These are phyloP conservation scores for Asterophora lycoperdoides DNA, from an alignment of 768 basidiomycete genomes.

Conservation along the genomic window DNA sequence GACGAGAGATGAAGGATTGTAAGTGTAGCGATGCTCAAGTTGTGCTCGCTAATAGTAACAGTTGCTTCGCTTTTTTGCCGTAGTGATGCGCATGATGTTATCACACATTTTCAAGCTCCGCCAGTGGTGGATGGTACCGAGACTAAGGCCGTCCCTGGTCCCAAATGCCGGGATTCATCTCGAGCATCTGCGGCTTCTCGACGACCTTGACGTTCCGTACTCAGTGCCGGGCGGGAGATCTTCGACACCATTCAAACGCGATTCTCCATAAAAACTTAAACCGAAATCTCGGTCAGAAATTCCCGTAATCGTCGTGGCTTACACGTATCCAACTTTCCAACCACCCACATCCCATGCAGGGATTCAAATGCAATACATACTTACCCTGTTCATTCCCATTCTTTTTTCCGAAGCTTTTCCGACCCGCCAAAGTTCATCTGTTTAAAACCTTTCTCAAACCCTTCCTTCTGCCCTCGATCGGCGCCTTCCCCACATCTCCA, in stretches of 20 bases:
- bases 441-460: neutral
- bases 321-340: neutral
- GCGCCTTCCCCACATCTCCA: neutral
- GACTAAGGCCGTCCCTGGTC: no score
- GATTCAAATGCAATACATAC: neutral
- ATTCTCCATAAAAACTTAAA: no score
- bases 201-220: constrained; percentile 84
- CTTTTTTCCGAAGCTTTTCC: constrained; percentile 5
- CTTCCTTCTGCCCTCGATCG: neutral
- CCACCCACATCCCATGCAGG: neutral
- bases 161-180: constrained; percentile 98
- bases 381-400: neutral
- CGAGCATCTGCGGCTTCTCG: constrained; percentile 94
- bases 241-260: constrained; percentile 9
- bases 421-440: no score
- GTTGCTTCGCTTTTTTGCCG: no score
- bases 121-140: neutral
- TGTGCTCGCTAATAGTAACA: neutral
- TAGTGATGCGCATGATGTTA: no score
- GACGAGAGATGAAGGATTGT: no score
- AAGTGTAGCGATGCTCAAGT: neutral
- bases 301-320: constrained; percentile 1
- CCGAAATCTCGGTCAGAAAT: neutral
- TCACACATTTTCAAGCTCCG: no score
- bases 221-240: constrained; percentile 21